These are phyloP conservation scores for Apium graveolens DNA, from an alignment of 129 eudicot species.

Conservation along the genomic window DNA sequence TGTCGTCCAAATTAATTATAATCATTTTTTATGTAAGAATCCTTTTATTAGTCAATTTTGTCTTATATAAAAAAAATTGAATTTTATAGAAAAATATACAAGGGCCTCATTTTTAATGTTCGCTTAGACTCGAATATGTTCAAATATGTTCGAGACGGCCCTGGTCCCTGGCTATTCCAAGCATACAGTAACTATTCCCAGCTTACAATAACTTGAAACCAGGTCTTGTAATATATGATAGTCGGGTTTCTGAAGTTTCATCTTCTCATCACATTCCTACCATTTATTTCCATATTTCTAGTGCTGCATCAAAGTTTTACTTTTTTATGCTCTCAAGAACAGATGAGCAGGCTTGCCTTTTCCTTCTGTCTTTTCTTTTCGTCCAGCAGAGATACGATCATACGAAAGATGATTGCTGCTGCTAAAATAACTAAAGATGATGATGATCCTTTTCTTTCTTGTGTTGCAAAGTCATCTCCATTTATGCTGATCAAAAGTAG, in stretches of 20 bases:
- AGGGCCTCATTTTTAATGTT: no score
- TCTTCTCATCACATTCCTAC: conserved; percentile 14
- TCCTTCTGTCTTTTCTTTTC: conserved; percentile 11
- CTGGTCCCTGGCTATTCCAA: background rate
- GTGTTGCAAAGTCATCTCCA: conserved; percentile 3
- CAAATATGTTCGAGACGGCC: no score
- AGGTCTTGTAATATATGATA: background rate
- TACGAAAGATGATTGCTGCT: background rate
- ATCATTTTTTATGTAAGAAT: no score
- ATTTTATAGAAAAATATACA: no score
- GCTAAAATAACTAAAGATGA: background rate
- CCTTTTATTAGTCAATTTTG: no score
- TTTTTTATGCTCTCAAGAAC: background rate
- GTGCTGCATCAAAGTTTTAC: background rate
- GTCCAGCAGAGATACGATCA: conserved; percentile 9
- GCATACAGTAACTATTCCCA: background rate
- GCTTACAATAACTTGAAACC: conserved; percentile 7
- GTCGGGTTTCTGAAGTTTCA: conserved; percentile 22
- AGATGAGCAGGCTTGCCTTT: background rate
- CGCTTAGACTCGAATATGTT: no score
- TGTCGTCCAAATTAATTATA: no score
- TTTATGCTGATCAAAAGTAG: conserved; percentile 22
- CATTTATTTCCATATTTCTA: conserved; percentile 12
- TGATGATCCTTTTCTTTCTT: background rate
- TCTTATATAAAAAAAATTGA: no score